Conservation (phyloP, 306 rosid species). For the Castanopsis chinensis region DNA sequence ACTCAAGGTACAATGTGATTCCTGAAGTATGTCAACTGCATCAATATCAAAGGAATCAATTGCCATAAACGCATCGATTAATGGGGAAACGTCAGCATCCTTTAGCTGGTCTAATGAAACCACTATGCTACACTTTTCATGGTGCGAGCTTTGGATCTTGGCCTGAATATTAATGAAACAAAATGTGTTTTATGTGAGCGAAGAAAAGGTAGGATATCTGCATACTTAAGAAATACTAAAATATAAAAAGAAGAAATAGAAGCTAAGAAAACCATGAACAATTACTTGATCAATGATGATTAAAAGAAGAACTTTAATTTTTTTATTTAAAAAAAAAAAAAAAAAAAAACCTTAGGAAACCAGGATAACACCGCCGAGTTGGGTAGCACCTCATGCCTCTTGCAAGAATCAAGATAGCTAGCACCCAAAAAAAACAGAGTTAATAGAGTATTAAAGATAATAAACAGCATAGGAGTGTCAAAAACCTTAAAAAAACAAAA, state of each 20-base stretch:
- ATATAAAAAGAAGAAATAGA: background rate
- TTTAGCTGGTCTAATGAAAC: conserved; percentile 58
- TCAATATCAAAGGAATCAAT: conserved; percentile 55
- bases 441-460: background rate
- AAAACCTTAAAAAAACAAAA: background rate
- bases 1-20: conserved; percentile 51
- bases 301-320: background rate
- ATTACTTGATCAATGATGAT: background rate
- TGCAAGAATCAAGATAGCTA: conserved; percentile 72
- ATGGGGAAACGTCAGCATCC: conserved; percentile 62
- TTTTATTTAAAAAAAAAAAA: too few species aligned
- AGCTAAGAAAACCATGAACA: background rate
- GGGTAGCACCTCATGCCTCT: conserved; percentile 57
- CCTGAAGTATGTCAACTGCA: conserved; percentile 65
- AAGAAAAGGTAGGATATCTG: background rate
- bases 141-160: conserved; percentile 40
- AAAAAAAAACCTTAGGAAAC: conserved; percentile 49
- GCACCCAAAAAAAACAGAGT: conserved; percentile 18
- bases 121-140: conserved; percentile 50
- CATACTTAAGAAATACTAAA: conserved; percentile 9
- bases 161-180: conserved; percentile 45
- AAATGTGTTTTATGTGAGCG: background rate
- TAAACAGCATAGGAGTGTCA: background rate
- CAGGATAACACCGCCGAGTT: conserved; percentile 52
- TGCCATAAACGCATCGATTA: conserved; percentile 51